These are phyloP conservation scores for Mycena venus DNA, from an alignment of 768 basidiomycete genomes.

Conservation along the genomic window DNA sequence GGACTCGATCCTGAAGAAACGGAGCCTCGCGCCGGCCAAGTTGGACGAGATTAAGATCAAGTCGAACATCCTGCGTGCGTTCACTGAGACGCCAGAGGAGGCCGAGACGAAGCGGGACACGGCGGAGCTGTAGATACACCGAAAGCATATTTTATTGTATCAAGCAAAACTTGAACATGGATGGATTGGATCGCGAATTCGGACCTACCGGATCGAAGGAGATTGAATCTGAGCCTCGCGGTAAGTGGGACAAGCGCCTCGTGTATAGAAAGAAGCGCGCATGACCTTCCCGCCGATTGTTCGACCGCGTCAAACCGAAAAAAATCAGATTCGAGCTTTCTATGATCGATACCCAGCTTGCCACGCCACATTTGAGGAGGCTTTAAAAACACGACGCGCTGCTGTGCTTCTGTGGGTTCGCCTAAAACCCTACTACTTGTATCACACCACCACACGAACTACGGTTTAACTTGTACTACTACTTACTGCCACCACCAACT, in stretches of 20 bases:
- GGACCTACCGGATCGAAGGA: not conserved
- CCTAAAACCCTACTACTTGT: constrained; percentile 19
- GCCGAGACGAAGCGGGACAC: constrained; percentile 51
- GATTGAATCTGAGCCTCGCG: constrained; percentile 34
- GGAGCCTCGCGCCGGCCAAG: constrained; percentile 81
- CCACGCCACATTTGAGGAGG: constrained; percentile 23
- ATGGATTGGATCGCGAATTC: too few relatives aligned
- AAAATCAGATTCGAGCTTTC: constrained; percentile 18
- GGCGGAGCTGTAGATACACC: constrained; percentile 53
- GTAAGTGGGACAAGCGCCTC: constrained; percentile 39
- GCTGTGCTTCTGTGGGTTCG: constrained; percentile 6
- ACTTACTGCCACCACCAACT: too few relatives aligned
- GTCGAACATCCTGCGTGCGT: constrained; percentile 85
- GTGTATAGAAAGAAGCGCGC: constrained; percentile 45
- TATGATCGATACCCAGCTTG: constrained; percentile 26
- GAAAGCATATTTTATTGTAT: not conserved
- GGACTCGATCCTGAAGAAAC: constrained; percentile 81
- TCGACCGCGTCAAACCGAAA: constrained; percentile 27
- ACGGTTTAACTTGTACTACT: not conserved
- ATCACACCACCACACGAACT: not conserved
- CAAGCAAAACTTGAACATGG: too few relatives aligned
- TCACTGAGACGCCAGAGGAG: constrained; percentile 56
- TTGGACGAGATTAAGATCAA: constrained; percentile 95
- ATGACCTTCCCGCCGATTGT: constrained; percentile 41
- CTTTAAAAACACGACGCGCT: constrained; percentile 23